Percentiles rank a stretch among this genome's conserved stretches.
Evolutionary conservation across 1,284 basidiomycete genomes (phyloP).

Genomic region (Moesziomyces sp.): DNA sequence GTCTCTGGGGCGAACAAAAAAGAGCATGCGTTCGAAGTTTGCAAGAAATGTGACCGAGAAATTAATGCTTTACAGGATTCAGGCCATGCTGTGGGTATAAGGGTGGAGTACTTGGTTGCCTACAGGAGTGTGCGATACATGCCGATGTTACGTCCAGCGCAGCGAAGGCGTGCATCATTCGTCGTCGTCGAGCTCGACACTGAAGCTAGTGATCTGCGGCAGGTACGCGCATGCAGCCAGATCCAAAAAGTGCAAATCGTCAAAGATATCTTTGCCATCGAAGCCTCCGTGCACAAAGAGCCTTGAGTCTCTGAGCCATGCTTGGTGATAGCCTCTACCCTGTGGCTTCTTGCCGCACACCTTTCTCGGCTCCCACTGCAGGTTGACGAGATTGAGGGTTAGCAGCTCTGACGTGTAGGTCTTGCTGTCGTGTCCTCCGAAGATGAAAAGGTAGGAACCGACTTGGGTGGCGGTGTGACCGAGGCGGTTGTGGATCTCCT

Average conservation of each 20-base stretch:
- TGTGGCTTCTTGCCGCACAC: constrained; percentile 77
- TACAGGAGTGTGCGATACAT: no score
- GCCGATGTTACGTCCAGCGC: no score
- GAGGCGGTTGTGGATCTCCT: constrained; percentile 71
- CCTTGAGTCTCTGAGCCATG: constrained; percentile 82
- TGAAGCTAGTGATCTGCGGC: constrained; percentile 80
- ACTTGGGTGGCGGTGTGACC: constrained; percentile 90
- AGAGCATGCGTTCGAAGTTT: no score
- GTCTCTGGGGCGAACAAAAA: no score
- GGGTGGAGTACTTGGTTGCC: no score
- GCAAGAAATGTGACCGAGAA: no score
- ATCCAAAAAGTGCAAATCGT: constrained; percentile 85
- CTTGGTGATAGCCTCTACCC: constrained; percentile 83
- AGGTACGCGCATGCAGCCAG: constrained; percentile 87
- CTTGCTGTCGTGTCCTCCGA: constrained; percentile 85
- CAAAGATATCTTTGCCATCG: constrained; percentile 81
- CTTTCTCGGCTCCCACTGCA: constrained; percentile 75
- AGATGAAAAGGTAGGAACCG: constrained; percentile 89
- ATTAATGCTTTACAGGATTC: no score
- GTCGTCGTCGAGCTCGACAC: constrained; percentile 44
- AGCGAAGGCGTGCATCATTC: constrained; percentile 22
- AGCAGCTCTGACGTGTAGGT: constrained; percentile 83
- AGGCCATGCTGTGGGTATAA: no score
- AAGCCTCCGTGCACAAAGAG: constrained; percentile 89
- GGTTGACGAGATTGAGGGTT: constrained; percentile 82